Evolutionary conservation across 257 asterid genomes (phyloP), one percentile per base, ranked within the genome.

Genomic region (Lavandula angustifolia): DNA sequence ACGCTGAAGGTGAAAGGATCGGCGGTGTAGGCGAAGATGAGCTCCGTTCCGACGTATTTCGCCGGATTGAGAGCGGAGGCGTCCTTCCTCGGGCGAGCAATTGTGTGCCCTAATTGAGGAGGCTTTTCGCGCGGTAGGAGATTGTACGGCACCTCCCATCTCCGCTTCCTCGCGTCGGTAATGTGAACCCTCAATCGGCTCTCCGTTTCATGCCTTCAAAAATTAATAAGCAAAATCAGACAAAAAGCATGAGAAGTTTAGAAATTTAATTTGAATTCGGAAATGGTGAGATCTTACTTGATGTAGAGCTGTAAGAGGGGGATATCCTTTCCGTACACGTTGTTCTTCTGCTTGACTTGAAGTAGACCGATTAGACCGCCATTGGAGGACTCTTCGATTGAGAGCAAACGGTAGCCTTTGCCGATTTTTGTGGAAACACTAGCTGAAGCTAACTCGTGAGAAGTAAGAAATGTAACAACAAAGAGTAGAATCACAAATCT

Each of bases 91-190:
- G 80, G 67, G 11, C 38, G 54, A 48, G 60, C 35, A 13, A 69
- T 58, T 33, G 82, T 40, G 61, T 83, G 76, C 22, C 78, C 72
- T 14, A 72, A 32, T 10, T 76, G 14, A 16, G 94, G 87, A 6
- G 95, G 85, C 13, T 49, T 58, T 16, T 84, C 90, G 67, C 99
- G 76, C 0, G 95, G 97, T 17, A 92, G 43, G 5, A 92, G 82
- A 54, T 84, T 75, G 80, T 92, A 92, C 6, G 97, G 96, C 10
- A 92, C 92, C 69, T 92, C 99, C 99, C 99, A 92, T 70, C 99
- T 81, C 50, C 81, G 84, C 50, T 85, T 84, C 1, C 76, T 72
- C 9, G 95, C 99, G 55, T 89, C 97, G 3, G 96, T 87, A 7
- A 92, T 89, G 65, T 80, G 96, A 80, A 92, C 85, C 73, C 99